Evolutionary conservation across 2,329 filamentous ascomycete species (phyloP).

Genomic region (Truncatella angustata): DNA sequence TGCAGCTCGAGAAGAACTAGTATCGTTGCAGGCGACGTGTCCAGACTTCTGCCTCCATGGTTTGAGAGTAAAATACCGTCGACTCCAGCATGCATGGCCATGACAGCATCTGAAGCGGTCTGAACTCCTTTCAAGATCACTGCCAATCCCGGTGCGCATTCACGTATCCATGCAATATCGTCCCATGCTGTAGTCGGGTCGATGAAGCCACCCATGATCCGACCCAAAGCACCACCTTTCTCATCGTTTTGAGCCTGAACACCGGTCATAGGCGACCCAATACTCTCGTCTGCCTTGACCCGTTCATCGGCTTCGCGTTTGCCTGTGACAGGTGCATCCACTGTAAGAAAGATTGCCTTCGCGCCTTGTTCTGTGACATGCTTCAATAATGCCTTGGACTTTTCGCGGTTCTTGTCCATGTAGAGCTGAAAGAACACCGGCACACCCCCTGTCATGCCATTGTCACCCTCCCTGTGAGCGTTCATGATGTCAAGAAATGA

Average conservation of each 20-base stretch:
- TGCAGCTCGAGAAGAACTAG: slow-evolving; percentile 63
- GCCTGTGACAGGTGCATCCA: slow-evolving; percentile 55
- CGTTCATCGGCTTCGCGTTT: slow-evolving; percentile 51
- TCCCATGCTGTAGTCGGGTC: slow-evolving; percentile 60
- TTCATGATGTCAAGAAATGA: slow-evolving; percentile 6
- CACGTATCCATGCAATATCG: slow-evolving; percentile 65
- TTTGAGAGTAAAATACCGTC: slow-evolving; percentile 70
- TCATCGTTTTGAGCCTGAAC: slow-evolving; percentile 47
- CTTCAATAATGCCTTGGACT: slow-evolving; percentile 9
- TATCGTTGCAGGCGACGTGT: slow-evolving; percentile 52
- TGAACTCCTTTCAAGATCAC: slow-evolving; percentile 71
- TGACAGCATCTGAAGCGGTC: slow-evolving; percentile 60
- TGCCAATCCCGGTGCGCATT: slow-evolving; percentile 50
- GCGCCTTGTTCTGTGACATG: slow-evolving; percentile 33
- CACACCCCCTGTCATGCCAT: background rate
- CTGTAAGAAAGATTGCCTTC: slow-evolving; percentile 55
- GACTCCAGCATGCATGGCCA: slow-evolving; percentile 56
- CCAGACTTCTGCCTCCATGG: slow-evolving; percentile 61
- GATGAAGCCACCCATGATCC: slow-evolving; percentile 56
- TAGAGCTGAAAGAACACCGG: slow-evolving; percentile 16
- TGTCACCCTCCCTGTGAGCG: background rate
- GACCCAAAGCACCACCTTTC: slow-evolving; percentile 53
- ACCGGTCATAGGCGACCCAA: slow-evolving; percentile 49
- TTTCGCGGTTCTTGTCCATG: slow-evolving; percentile 11
- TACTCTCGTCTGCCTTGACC: slow-evolving; percentile 44